Percentiles rank a stretch among this genome's conserved stretches.
Evolutionary conservation across 805 yeast genomes (phyloP).

Genomic region (Blastobotrys peoriensis): DNA sequence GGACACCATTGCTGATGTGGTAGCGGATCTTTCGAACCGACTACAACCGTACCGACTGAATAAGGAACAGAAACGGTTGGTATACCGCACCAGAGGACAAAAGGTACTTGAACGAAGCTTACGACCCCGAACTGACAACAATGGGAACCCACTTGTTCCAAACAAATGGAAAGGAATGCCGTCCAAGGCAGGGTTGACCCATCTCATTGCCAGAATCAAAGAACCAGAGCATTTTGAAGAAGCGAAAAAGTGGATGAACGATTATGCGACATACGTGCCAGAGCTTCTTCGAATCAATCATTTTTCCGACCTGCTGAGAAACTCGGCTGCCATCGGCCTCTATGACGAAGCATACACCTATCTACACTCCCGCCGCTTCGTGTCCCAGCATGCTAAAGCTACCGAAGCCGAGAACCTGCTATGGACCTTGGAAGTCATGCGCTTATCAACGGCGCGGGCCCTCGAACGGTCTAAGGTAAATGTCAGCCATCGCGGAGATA

Average conservation of each 20-base stretch:
- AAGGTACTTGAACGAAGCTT: background rate
- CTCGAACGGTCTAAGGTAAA: background rate
- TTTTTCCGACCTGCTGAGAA: conserved; percentile 18
- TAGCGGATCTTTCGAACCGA: background rate
- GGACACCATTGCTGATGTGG: background rate
- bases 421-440: background rate
- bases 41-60: background rate
- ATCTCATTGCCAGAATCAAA: conserved; percentile 14
- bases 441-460: background rate
- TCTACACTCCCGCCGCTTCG: background rate
- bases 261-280: conserved; percentile 17
- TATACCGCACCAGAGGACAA: background rate
- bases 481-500: background rate
- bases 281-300: conserved; percentile 17
- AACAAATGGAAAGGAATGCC: conserved; percentile 24
- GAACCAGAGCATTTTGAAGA: conserved; percentile 18
- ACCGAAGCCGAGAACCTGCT: background rate
- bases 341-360: conserved; percentile 11
- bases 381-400: background rate
- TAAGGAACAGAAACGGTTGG: background rate
- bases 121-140: conserved; percentile 9
- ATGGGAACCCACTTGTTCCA: conserved; percentile 21
- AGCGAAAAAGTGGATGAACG: conserved; percentile 14
- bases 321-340: conserved; percentile 23
- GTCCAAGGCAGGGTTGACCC: conserved; percentile 17